A percentile compares a stretch with the other conserved stretches of the same genome.
These are phyloP conservation scores for Astrothelium subdiscretum DNA, from an alignment of 495 filamentous ascomycete species.

Conservation along the genomic window DNA sequence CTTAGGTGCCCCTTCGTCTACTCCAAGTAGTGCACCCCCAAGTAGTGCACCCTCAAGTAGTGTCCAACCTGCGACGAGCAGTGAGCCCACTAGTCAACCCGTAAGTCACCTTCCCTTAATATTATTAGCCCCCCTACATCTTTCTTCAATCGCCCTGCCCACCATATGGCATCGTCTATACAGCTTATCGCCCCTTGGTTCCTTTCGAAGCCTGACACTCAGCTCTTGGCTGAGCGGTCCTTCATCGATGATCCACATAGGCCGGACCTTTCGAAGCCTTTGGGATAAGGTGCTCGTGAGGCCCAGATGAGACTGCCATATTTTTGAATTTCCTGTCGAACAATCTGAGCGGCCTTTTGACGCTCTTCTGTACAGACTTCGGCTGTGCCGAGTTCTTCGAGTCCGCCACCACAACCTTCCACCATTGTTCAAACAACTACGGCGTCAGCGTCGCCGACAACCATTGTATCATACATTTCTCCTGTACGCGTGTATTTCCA, in stretches of 20 bases:
- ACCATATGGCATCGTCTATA: neutral
- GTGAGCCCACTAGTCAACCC: neutral
- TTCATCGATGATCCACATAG: neutral
- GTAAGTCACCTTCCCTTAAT: neutral
- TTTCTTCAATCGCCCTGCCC: neutral
- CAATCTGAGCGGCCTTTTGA: neutral
- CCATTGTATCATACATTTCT: slow-evolving; percentile 1
- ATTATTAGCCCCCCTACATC: neutral
- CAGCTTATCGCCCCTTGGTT: neutral
- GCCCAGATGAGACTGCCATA: neutral
- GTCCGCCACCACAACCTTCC: neutral
- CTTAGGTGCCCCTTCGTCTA: slow-evolving; percentile 4
- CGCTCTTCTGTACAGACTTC: neutral
- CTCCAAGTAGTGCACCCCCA: neutral
- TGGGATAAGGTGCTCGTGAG: neutral
- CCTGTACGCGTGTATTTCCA: neutral
- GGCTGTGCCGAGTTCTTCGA: neutral
- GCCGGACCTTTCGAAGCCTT: neutral
- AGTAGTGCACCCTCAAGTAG: neutral
- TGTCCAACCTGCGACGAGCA: neutral
- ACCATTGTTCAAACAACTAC: neutral
- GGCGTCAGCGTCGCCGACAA: neutral
- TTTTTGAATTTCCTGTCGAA: neutral
- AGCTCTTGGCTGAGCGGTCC: neutral
- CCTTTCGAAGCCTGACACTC: neutral